These are phyloP conservation scores for Cyberlindnera maclurae DNA, from an alignment of 805 yeast genomes.

Conservation along the genomic window DNA sequence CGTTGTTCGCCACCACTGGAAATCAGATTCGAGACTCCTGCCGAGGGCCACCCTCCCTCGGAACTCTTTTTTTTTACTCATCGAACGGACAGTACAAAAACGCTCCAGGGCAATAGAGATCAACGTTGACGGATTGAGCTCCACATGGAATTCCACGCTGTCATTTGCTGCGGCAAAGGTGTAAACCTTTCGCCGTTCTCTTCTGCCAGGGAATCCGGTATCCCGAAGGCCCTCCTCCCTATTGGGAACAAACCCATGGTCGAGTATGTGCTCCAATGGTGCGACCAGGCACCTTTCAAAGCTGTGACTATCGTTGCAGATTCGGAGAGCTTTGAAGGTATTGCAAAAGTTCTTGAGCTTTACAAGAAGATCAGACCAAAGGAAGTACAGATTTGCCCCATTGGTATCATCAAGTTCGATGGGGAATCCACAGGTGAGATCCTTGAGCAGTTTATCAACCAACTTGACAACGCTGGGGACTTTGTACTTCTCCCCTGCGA, in stretches of 20 bases:
- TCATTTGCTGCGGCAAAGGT: constrained; percentile 86
- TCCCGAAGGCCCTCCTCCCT: constrained; percentile 82
- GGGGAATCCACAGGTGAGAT: constrained; percentile 58
- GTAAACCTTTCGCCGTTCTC: constrained; percentile 66
- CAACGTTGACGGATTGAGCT: too few species aligned
- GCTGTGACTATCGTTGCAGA: constrained; percentile 59
- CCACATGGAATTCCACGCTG: constrained; percentile 85
- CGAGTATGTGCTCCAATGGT: constrained; percentile 86
- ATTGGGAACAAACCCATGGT: constrained; percentile 87
- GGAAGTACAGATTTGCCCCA: constrained; percentile 25
- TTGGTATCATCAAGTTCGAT: constrained; percentile 37
- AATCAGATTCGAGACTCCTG: not conserved
- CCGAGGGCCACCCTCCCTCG: not conserved
- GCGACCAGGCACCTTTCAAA: constrained; percentile 76
- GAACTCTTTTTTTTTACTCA: constrained; percentile 1
- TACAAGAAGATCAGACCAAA: constrained; percentile 38
- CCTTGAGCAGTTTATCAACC: constrained; percentile 41
- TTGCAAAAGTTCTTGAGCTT: constrained; percentile 40
- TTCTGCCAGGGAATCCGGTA: constrained; percentile 50
- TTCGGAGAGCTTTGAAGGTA: constrained; percentile 36
- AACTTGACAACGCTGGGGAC: constrained; percentile 31
- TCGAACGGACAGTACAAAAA: not conserved
- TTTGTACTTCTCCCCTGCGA: constrained; percentile 92
- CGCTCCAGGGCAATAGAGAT: too few species aligned
- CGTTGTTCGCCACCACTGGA: constrained; percentile 2